Evolutionary conservation across 257 asterid species (phyloP), one percentile per base, ranked within the genome.

Genomic region (Solanum chmielewskii): DNA sequence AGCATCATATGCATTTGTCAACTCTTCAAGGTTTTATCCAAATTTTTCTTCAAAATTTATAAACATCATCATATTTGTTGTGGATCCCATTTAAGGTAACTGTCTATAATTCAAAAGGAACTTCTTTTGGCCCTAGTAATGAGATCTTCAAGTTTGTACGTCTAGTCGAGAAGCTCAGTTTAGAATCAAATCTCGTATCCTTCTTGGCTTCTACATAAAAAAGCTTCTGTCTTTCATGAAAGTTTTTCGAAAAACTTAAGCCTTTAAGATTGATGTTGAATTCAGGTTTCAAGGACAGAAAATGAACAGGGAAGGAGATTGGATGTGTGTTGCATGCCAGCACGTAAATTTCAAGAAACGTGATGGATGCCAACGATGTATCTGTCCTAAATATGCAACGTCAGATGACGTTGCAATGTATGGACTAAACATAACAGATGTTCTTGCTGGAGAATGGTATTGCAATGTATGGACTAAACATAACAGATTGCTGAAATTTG

Each of bases 321-420:
- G 98, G 98, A 91, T 92, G 96, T 95, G 99, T 73, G 93, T 90
- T 11, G 94, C 98, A 73, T 96, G 99, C 92, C 96, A 94, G 70
- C 98, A 96, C 88, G 33, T 92, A 14, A 96, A 95, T 68, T 95
- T 96, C 94, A 89, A 92, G 89, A 95, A 93, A 64, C 88, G 98
- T 7, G 99, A 94, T 69, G 83, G 91, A 66, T 95, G 99, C 88
- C 98, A 93, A 86, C 86, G 94, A 44, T 96, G 98, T 47, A 91
- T 93, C 86, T 95, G 98, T 49, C 98, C 99, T 1, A 93, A 93
- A 85, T 93, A 89, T 27, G 98, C 98, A 7, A 83, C 94, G 0
- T 90, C 88, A 1, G 90, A 85, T 2, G 98, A 94, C 6, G 87
- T 91, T 11, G 83, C 96, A 7, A 75, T 96, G 2, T 95, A 96